Evolutionary conservation across 192 early-diverging fungal species (phyloP).

Genomic region (Coemansia sp.): DNA sequence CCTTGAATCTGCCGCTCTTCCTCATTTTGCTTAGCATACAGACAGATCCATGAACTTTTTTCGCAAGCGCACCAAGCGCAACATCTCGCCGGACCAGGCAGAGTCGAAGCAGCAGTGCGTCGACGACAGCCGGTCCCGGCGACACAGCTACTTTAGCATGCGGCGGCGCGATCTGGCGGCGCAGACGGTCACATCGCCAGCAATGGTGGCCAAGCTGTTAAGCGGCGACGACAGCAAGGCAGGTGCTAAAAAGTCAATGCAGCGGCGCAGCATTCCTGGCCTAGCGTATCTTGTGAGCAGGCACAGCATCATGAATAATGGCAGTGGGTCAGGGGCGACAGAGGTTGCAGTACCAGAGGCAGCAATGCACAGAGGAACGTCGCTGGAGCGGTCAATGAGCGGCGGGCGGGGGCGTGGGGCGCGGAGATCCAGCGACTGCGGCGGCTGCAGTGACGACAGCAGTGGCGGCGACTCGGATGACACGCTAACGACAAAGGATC

Average conservation of each 20-base stretch:
- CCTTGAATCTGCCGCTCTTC: neutral
- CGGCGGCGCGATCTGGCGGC: conserved; percentile 17
- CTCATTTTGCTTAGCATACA: neutral
- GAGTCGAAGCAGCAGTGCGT: conserved; percentile 1
- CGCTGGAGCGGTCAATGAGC: conserved; percentile 4
- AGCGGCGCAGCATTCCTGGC: conserved; percentile 41
- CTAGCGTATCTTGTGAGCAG: conserved; percentile 35
- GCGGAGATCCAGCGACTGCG: conserved; percentile 12
- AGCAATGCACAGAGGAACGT: neutral
- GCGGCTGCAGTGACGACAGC: conserved; percentile 34
- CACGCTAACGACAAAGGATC: conserved; percentile 30
- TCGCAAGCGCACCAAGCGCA: conserved; percentile 25
- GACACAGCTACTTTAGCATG: conserved; percentile 43
- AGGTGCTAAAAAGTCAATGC: conserved; percentile 8
- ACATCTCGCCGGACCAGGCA: conserved; percentile 6
- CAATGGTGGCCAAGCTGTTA: conserved; percentile 6
- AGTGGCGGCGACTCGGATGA: conserved; percentile 44
- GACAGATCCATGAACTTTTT: conserved; percentile 39
- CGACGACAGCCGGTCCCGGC: conserved; percentile 12
- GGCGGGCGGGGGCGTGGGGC: conserved; percentile 11
- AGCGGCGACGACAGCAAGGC: neutral
- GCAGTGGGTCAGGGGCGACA: neutral
- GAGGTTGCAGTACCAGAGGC: conserved; percentile 12
- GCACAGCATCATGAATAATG: conserved; percentile 18
- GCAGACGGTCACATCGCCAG: neutral